Conservation (phyloP, 176 grass and related monocot species). For the barley (Hordeum vulgare) region DNA sequence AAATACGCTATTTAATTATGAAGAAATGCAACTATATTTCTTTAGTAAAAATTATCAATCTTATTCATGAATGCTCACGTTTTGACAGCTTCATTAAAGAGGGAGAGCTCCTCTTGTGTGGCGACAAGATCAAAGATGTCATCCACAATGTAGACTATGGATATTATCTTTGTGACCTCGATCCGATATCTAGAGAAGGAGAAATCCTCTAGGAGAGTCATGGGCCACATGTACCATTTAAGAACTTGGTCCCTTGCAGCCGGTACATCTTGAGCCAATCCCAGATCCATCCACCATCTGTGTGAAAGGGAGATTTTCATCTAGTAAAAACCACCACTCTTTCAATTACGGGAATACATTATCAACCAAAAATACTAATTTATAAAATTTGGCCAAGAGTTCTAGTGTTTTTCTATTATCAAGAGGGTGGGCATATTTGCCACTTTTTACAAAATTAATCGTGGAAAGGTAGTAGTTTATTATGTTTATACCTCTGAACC, state of each 20-base stretch:
- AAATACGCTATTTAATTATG: not conserved
- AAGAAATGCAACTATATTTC: not conserved
- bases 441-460: not conserved
- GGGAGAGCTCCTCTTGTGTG: slow-evolving; percentile 21
- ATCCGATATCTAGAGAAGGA: slow-evolving; percentile 35
- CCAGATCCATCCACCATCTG: not conserved
- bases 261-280: not conserved
- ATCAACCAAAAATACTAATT: not conserved
- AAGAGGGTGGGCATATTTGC: not conserved
- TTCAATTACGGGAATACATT: not conserved
- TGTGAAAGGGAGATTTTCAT: not conserved
- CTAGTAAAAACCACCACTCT: not conserved
- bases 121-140: slow-evolving; percentile 52
- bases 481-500: slow-evolving; percentile 17
- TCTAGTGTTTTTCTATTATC: too few species aligned
- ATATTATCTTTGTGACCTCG: slow-evolving; percentile 19
- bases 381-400: too few species aligned
- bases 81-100: slow-evolving; percentile 12
- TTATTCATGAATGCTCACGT: not conserved
- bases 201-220: slow-evolving; percentile 4
- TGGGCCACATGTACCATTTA: slow-evolving; percentile 63
- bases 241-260: not conserved
- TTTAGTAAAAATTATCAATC: not conserved
- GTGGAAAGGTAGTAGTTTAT: not conserved
- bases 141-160: slow-evolving; percentile 46